Evolutionary conservation across 208 protist species (phyloP), one percentile per base, ranked within the genome.

Genomic region (Crithidia expoeki): DNA sequence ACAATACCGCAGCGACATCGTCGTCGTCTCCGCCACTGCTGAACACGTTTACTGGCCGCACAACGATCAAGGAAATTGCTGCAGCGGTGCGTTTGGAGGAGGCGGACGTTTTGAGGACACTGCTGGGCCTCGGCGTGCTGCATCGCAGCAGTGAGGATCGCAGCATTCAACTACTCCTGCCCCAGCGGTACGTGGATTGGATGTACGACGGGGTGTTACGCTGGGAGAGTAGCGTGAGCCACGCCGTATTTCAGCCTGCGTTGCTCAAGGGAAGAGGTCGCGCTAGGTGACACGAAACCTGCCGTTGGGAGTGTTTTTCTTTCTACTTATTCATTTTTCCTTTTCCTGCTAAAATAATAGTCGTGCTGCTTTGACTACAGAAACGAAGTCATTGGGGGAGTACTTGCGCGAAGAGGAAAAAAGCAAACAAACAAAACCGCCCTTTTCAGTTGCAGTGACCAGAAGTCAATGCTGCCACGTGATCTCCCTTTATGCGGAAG

Each of bases 111-210:
- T 76, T 92, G 36, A 76, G 71, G 47, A 88, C 89, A 28, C 53
- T 96, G 62, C 71, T 94, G 30, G 52, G 58, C 28, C 86, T 92
- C 73, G 92, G 92, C n/a, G 51, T 96, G 25, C 68, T 96, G 46
- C 92, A 96, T 58, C 81, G 80, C 44, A 88, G 79, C 69, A 76
- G 85, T 10, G 87, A 94, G 67, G 79, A 88, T 51, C 80, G 88
- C 52, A 84, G 64, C 46, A 67, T 83, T 5, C 77, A 74, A 50
- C 78, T 94, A 4, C 68, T 94, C 25, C 75, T 96, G 11, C 91
- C 91, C 23, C 71, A 72, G 28, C 58, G 57, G 12, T 93, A 83
- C 70, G 79, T 94, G 25, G 62, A 69, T 28, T 74, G 77, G 55
- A 76, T 84, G 65, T 64, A 74, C 21, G 75, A 50, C 11, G 64